Evolutionary conservation across 768 basidiomycete species (phyloP), one percentile per base, ranked within the genome.

Genomic region (Amanita rimosa): DNA sequence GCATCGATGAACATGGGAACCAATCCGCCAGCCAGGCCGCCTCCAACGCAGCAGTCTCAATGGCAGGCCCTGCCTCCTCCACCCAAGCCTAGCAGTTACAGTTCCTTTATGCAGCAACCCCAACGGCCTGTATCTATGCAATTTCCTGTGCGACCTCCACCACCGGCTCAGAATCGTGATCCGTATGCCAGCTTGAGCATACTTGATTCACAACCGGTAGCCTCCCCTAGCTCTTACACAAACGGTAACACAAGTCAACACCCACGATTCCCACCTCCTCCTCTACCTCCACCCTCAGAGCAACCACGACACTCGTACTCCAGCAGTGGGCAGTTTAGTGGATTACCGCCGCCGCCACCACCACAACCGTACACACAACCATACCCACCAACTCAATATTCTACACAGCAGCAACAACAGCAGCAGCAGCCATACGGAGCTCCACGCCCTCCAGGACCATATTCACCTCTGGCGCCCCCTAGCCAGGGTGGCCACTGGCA

Each of bases 1-100:
- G 68, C 76, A 1, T 71, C 74, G 0, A 75, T 87, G 75, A 78
- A 59, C 52, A 45, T 85, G 37, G 26, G 57, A 39, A 53, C 58
- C 44, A 9, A n/a, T n/a, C n/a, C 60, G 13, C 56, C 66, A n/a
- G 3, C 52, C 59, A 24, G 54, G 53, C n/a, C n/a, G n/a, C n/a
- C n/a, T 35, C 58, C 52, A 37, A 29, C 54, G 24, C 53, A 51
- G 33, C 52, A 48, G 31, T 55, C 62, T 3, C 57, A 53, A 9
- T 60, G 52, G 43, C 57, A 55, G 37, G 40, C 62, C 13, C 52
- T 60, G 1, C 51, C 62, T 29, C 52, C 58, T 29, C 52, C 58
- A 4, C 55, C 54, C 19, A 56, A 56, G 6, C 48, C 54, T 37
- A 40, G 43, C 11, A 27, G 35, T 21, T 50, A 55, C 50, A 44